Evolutionary conservation across 176 grass and related monocot species (phyloP).

Genomic region (Raddia distichophylla): DNA sequence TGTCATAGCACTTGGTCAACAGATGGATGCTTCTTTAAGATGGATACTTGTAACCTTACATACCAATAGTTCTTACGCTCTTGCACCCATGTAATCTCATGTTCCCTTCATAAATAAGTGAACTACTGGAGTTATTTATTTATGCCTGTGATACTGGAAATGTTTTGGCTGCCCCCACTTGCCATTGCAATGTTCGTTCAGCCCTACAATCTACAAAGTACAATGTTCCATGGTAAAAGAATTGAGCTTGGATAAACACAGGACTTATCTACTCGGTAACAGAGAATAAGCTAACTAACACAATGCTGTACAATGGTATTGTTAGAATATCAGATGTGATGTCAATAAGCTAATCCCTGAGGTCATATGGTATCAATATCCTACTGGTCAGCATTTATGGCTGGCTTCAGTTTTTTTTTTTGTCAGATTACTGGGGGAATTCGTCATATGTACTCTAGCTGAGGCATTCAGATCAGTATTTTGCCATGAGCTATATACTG

Average conservation of each 20-base stretch:
- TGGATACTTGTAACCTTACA: neutral
- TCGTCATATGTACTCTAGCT: neutral
- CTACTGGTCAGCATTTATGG: conserved; percentile 4
- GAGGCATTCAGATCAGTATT: neutral
- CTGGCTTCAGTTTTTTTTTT: neutral
- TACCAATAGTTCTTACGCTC: neutral
- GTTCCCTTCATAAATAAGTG: conserved; percentile 20
- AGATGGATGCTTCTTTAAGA: conserved; percentile 17
- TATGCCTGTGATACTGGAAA: neutral
- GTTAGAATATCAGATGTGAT: neutral
- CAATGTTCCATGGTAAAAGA: neutral
- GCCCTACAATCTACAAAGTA: too few species aligned
- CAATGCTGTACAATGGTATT: neutral
- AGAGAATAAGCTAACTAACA: neutral
- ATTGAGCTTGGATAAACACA: neutral
- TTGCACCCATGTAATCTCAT: conserved; percentile 27
- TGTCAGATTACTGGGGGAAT: too few species aligned
- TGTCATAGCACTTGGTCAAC: conserved; percentile 32
- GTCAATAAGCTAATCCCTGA: neutral
- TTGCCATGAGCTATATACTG: neutral
- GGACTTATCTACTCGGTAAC: too few species aligned
- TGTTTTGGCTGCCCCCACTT: neutral
- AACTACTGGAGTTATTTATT: neutral
- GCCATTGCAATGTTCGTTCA: neutral
- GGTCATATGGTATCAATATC: conserved; percentile 7